These are phyloP conservation scores for Aspergillus felis DNA, from an alignment of 2,329 filamentous ascomycete species.

Conservation along the genomic window DNA sequence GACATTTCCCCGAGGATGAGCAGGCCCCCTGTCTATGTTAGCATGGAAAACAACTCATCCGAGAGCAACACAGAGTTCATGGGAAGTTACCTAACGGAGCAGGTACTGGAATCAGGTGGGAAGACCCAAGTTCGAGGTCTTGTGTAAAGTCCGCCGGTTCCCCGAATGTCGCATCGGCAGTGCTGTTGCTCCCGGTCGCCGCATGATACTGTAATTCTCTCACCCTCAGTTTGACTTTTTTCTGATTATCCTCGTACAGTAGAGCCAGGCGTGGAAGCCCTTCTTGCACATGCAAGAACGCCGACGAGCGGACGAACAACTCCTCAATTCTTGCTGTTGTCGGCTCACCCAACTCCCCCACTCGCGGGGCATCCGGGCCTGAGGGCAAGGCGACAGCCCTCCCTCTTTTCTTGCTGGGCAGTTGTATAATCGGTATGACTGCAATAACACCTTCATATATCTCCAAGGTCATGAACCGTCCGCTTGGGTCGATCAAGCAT, in stretches of 20 bases:
- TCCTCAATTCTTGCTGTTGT: conserved; percentile 62
- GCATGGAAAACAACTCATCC: conserved; percentile 35
- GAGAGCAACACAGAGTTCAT: neutral
- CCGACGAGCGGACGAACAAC: conserved; percentile 62
- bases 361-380: conserved; percentile 30
- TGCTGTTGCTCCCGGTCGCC: conserved; percentile 42
- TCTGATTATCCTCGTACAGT: conserved; percentile 61
- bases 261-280: conserved; percentile 60
- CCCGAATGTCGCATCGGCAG: conserved; percentile 50
- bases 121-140: conserved; percentile 57
- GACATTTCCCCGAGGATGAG: conserved; percentile 75
- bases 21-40: conserved; percentile 58
- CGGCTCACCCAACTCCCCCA: conserved; percentile 59
- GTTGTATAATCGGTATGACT: conserved; percentile 58
- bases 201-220: conserved; percentile 52
- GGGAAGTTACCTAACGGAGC: conserved; percentile 45
- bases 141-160: conserved; percentile 49
- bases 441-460: conserved; percentile 66
- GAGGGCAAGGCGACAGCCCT: conserved; percentile 21
- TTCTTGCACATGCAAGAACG: conserved; percentile 57
- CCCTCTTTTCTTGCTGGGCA: conserved; percentile 46
- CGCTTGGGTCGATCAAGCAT: conserved; percentile 78
- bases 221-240: conserved; percentile 53
- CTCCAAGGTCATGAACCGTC: conserved; percentile 63
- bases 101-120: conserved; percentile 59